phyloP scores from a whole-genome alignment of 2,329 filamentous ascomycete species.

The Aspergillus eucalypticola region DNA sequence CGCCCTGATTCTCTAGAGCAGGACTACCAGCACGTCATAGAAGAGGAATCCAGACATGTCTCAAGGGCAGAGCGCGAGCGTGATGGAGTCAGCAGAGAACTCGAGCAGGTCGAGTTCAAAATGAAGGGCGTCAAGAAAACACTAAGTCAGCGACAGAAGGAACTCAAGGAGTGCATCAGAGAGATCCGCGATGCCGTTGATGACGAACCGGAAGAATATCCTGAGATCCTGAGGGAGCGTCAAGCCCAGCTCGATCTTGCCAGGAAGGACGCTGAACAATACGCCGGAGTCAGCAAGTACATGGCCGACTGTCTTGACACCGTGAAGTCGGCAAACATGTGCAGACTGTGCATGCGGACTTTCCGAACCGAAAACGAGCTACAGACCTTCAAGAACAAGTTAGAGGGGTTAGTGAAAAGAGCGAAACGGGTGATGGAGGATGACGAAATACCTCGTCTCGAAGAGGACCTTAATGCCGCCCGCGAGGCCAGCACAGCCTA shows the following conservation, averaged over 20 bases:
- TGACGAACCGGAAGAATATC: conserved; percentile 52
- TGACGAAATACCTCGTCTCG: conserved; percentile 62
- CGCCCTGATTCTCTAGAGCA: conserved; percentile 67
- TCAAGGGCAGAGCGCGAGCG: conserved; percentile 68
- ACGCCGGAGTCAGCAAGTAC: conserved; percentile 68
- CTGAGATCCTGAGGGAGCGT: conserved; percentile 53
- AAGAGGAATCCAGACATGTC: conserved; percentile 59
- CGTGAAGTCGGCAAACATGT: conserved; percentile 69
- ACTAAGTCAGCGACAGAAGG: conserved; percentile 63
- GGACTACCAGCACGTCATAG: conserved; percentile 66
- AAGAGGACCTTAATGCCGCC: conserved; percentile 63
- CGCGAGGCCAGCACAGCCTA: conserved; percentile 66
- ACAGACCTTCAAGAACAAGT: conserved; percentile 64
- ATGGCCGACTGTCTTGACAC: conserved; percentile 67
- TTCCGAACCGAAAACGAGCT: conserved; percentile 64
- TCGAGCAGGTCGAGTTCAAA: conserved; percentile 74
- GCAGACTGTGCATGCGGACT: conserved; percentile 71
- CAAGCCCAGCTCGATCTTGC: conserved; percentile 54
- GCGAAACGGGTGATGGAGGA: conserved; percentile 59
- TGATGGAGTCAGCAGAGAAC: conserved; percentile 69
- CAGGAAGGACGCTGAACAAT: conserved; percentile 67
- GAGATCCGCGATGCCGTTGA: conserved; percentile 63
- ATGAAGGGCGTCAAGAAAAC: conserved; percentile 66
- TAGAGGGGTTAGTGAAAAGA: conserved; percentile 59
- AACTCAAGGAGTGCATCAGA: conserved; percentile 62